Conservation (phyloP, 208 protist species). For the Wallacemonas collosoma region DNA sequence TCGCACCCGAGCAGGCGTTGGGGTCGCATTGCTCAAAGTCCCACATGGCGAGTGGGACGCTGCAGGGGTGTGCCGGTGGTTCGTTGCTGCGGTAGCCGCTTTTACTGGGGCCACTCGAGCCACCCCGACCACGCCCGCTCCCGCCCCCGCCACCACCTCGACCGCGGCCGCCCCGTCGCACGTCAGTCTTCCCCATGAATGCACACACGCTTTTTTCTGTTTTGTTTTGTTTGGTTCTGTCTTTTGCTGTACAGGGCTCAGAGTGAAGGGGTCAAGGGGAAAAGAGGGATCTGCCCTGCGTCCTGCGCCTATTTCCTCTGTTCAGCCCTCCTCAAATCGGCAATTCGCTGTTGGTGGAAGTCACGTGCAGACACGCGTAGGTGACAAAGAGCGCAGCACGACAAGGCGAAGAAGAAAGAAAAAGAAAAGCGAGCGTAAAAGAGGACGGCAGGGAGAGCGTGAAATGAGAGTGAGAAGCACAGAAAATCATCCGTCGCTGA, state of each 20-base stretch:
- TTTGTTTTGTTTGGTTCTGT: neutral
- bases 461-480: conserved; percentile 1
- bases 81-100: conserved; percentile 42
- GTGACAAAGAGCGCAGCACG: neutral
- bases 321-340: too few species aligned
- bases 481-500: conserved; percentile 1
- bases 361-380: too few species aligned
- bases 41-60: conserved; percentile 96
- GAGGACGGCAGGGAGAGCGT: too few species aligned
- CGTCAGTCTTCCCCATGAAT: conserved; percentile 16
- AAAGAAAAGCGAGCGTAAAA: neutral
- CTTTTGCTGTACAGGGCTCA: neutral
- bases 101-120: neutral
- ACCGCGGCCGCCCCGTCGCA: conserved; percentile 23
- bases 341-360: too few species aligned
- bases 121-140: neutral
- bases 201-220: neutral
- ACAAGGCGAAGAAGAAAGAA: neutral
- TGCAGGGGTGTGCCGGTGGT: conserved; percentile 57
- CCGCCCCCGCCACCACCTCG: conserved; percentile 26
- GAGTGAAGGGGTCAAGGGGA: too few species aligned
- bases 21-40: conserved; percentile 99
- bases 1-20: conserved; percentile 97
- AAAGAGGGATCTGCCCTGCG: too few species aligned
- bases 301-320: too few species aligned